Base-by-base conservation (phyloP, 2,329 filamentous ascomycete species). In the Hortaea sp. region DNA sequence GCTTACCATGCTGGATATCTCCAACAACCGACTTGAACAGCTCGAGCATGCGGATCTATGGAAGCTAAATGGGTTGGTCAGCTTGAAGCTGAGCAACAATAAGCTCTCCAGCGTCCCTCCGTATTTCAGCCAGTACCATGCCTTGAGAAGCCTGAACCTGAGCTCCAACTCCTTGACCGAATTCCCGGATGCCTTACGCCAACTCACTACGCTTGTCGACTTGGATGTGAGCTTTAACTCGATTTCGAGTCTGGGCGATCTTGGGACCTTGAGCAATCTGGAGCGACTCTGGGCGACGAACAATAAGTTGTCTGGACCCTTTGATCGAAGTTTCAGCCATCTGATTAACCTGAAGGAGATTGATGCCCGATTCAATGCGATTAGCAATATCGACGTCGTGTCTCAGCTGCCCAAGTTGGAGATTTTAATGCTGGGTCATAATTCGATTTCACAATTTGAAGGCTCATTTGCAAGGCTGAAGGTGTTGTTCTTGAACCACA, bases 211-310 rank as follows among this genome's bases (percentile, higher is more conserved):
- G 39, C 69, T 98, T 40, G 85, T 95, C 9, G 90, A 98, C 62
- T 77, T 98, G 37, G 92, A 98, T 59, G 80, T 98, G 61, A 97
- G 90, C 63, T 98, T 98, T 76, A 98, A 98, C 63, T 79, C 82
- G 37, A 95, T 98, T 51, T 78, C 78, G 7, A 77, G 72, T 45
- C 70, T 98, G 6, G 88, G 89, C 0, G 81, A 83, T 52, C 85
- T 98, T 53, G 87, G 88, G 5, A 79, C 81, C 46, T 69, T 98
- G 48, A 79, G 75, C 48, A 86, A 82, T 45, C 70, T 98, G 34
- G 92, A 97, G 66, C 82, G 89, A 53, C 77, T 98, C 29, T 88
- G 92, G 69, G 90, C 95, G 56, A 97, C 92, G 1, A 98, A 98
- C 69, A 98, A 98, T 66, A 82, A 85, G 50, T 71, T 98, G 10